A percentile compares a stretch with the other conserved stretches of the same genome.
Conservation (phyloP, 2,329 filamentous ascomycete genomes). For the Pseudocercospora cruenta region DNA sequence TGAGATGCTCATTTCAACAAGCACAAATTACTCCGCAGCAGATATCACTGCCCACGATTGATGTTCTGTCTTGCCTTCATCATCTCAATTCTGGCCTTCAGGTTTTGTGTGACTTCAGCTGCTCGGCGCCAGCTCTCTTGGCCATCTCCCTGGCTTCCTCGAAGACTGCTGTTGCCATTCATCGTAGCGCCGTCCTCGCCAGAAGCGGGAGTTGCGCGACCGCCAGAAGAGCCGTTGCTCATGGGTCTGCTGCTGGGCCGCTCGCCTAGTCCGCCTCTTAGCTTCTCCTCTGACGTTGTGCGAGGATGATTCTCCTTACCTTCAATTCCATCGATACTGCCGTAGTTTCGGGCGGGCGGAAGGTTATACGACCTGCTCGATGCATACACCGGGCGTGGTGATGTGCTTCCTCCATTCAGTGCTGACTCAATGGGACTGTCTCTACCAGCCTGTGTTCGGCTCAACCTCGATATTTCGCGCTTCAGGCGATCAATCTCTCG, state of each 20-base stretch:
- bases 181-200: conserved; percentile 15
- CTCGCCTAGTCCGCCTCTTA: conserved; percentile 28
- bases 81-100: conserved; percentile 96
- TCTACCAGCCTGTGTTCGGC: conserved; percentile 53
- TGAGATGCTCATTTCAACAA: not conserved
- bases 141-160: conserved; percentile 49
- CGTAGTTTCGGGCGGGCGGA: conserved; percentile 25
- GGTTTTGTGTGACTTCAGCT: conserved; percentile 93
- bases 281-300: conserved; percentile 24
- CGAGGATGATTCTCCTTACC: conserved; percentile 51
- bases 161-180: conserved; percentile 12
- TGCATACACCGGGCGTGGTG: conserved; percentile 29
- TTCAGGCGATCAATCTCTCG: conserved; percentile 93
- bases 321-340: conserved; percentile 35
- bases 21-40: not conserved
- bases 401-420: conserved; percentile 20
- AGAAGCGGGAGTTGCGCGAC: conserved; percentile 53
- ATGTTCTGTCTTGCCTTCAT: conserved; percentile 72
- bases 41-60: not conserved
- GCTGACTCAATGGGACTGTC: conserved; percentile 32
- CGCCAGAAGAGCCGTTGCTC: conserved; percentile 29
- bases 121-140: conserved; percentile 96
- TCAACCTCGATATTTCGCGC: conserved; percentile 69
- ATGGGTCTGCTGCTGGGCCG: conserved; percentile 24
- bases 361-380: conserved; percentile 29